Evolutionary conservation across 495 filamentous ascomycete species (phyloP), one percentile per base, ranked within the genome.

Genomic region (Hypoxylon rickii): DNA sequence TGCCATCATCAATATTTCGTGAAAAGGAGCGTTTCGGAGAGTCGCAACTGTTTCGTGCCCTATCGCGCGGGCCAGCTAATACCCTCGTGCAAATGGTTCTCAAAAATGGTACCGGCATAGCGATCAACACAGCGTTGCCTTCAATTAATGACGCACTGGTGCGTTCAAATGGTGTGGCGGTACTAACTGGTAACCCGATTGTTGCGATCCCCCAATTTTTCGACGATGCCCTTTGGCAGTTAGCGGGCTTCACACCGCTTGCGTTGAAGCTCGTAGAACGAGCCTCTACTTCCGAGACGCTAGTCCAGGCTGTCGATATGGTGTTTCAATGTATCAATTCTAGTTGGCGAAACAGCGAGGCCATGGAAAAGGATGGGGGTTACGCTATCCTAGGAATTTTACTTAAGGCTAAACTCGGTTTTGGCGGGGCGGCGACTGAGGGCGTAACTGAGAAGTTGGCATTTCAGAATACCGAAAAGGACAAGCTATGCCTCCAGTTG

Each of bases 301-400:
- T 90, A 29, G 73, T 89, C n/a, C 79, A 88, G 31, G 86, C 92
- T 2, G 86, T 96, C 8, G 83, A 92, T 58, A 87, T 94, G 44
- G 76, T 96, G 36, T 90, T 96, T 55, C 84, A 87, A 65, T 86
- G 87, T 44, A 86, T 96, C 12, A 84, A 88, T 64, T 85, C 87
- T 40, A 96, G 86, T 67, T 98, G 94, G 94, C 83, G 94, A 59
- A 97, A 97, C 58, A 97, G 95, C 63, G 94, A 98, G 71, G 92
- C 93, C 41, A 96, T 98, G 90, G 94, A 98, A 71, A 85, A 85
- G 65, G 92, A 96, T 48, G 96, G 92, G 63, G 94, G 92, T 8
- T 98, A 96, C 67, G 87, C 88, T 11, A 87, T 97, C n/a, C 76
- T 97, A 24, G 89, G 86, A 39, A 80, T 82, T 48, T 69, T 96